Conservation (phyloP, 1,139 yeast species). For the Saccharomyces hybrid region DNA sequence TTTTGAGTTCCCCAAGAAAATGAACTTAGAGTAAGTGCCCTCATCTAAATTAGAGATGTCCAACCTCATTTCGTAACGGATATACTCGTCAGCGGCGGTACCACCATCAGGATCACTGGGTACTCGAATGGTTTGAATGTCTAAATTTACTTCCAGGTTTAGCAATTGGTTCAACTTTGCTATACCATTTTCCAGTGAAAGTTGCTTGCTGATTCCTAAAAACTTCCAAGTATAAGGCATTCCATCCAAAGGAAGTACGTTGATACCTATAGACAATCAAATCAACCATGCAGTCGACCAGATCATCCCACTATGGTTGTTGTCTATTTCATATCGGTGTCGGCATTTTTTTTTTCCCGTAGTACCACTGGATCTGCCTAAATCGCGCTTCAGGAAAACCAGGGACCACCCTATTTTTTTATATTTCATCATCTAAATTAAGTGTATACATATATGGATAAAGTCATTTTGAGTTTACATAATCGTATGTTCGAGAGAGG, state of each 20-base stretch:
- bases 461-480: not conserved
- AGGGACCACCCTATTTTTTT: conserved; percentile 1
- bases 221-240: not conserved
- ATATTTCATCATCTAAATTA: not conserved
- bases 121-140: not conserved
- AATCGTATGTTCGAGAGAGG: not conserved
- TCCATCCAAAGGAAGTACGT: not conserved
- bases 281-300: not conserved
- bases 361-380: not conserved
- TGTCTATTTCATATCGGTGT: not conserved
- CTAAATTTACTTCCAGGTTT: not conserved
- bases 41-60: not conserved
- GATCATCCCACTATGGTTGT: not conserved
- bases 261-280: not conserved
- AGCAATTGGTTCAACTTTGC: not conserved
- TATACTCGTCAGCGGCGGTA: not conserved
- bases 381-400: not conserved
- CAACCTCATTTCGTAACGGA: not conserved
- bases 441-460: not conserved
- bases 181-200: not conserved
- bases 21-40: not conserved
- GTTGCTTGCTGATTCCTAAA: not conserved
- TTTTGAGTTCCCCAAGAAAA: not conserved
- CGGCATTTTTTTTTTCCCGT: not conserved
- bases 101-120: not conserved